A percentile compares a stretch with the other conserved stretches of the same genome.
Conservation (phyloP, 1,139 yeast genomes). For the Lodderomyces elongisporus region DNA sequence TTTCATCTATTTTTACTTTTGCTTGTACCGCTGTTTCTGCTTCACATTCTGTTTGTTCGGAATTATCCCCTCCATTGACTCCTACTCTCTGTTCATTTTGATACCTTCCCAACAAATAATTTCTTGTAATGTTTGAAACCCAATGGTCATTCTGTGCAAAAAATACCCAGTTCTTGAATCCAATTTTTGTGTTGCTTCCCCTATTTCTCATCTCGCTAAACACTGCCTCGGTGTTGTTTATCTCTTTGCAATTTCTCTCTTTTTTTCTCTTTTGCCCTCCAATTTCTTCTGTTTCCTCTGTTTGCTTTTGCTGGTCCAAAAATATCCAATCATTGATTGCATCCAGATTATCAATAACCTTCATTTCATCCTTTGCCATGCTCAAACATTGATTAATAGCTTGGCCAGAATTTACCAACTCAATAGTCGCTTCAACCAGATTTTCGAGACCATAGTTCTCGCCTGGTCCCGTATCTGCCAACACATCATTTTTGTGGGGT, state of each 20-base stretch:
- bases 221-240: too few relatives aligned
- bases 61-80: slow-evolving; percentile 12
- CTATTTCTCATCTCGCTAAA: too few relatives aligned
- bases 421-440: slow-evolving; percentile 39
- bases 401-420: slow-evolving; percentile 34
- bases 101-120: slow-evolving; percentile 34
- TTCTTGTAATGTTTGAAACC: slow-evolving; percentile 50
- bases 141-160: slow-evolving; percentile 59
- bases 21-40: too few relatives aligned
- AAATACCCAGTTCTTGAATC: slow-evolving; percentile 43
- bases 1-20: slow-evolving; percentile 25
- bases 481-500: neutral
- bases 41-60: too few relatives aligned
- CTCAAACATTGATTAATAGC: slow-evolving; percentile 50
- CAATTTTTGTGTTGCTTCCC: too few relatives aligned
- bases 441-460: slow-evolving; percentile 23
- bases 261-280: too few relatives aligned
- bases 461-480: slow-evolving; percentile 4
- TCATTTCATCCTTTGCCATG: slow-evolving; percentile 57
- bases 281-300: too few relatives aligned
- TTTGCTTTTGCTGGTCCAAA: slow-evolving; percentile 12
- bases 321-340: slow-evolving; percentile 48
- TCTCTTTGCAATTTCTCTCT: too few relatives aligned
- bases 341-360: slow-evolving; percentile 36
- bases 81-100: slow-evolving; percentile 13